Percentiles rank a stretch among this genome's conserved stretches.
phyloP scores from a whole-genome alignment of 2,329 filamentous ascomycete genomes.

The Clonostachys rhizophaga region DNA sequence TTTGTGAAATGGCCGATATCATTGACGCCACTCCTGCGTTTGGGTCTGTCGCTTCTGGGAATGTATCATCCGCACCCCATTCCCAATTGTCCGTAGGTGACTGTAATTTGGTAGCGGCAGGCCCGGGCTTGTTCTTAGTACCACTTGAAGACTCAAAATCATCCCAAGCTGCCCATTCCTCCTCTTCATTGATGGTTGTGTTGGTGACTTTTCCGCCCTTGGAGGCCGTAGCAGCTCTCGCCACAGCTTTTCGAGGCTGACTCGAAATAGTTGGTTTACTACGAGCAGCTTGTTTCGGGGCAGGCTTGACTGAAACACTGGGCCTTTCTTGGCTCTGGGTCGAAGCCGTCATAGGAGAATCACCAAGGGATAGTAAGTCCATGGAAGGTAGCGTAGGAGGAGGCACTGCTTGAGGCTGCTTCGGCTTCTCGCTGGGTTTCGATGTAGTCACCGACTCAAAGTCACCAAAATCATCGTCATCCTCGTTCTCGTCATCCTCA shows the following conservation, averaged over 20 bases:
- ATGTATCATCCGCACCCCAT: conserved; percentile 38
- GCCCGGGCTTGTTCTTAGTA: conserved; percentile 1
- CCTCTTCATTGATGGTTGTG: conserved; percentile 19
- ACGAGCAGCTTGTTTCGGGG: conserved; percentile 34
- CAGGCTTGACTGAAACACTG: conserved; percentile 15
- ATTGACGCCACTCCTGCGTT: neutral
- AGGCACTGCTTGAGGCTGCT: conserved; percentile 8
- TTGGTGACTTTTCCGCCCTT: neutral
- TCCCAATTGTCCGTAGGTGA: conserved; percentile 33
- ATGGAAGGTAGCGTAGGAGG: conserved; percentile 18
- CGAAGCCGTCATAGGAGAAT: conserved; percentile 13
- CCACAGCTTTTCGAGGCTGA: neutral
- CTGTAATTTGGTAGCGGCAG: conserved; percentile 8
- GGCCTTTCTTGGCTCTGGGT: conserved; percentile 1
- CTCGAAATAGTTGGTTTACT: conserved; percentile 35
- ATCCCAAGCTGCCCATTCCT: conserved; percentile 49
- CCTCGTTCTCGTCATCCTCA: conserved; percentile 40
- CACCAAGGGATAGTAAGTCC: conserved; percentile 34
- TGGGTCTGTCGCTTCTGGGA: conserved; percentile 8
- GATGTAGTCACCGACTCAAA: conserved; percentile 42
- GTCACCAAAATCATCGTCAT: conserved; percentile 55
- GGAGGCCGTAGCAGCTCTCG: conserved; percentile 2
- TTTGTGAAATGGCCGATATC: neutral
- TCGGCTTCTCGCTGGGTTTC: conserved; percentile 2
- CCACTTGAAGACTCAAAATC: conserved; percentile 24